These are phyloP conservation scores for Acanthamoeba rhysodes DNA, from an alignment of 208 protist species.

Conservation along the genomic window DNA sequence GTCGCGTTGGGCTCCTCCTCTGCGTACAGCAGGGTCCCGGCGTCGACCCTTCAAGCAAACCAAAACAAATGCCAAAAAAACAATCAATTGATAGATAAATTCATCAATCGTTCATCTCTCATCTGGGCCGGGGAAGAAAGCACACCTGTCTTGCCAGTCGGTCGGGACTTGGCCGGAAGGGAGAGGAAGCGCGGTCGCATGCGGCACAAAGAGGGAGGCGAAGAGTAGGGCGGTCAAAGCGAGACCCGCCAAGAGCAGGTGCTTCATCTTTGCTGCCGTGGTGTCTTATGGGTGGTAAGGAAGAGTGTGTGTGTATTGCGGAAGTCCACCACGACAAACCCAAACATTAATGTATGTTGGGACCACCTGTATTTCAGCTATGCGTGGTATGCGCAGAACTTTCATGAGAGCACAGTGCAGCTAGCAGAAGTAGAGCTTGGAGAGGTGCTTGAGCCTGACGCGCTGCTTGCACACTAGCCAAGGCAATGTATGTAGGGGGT, in stretches of 20 bases:
- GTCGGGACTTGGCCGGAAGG: conserved; percentile 7
- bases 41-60: conserved; percentile 28
- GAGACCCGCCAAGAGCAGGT: not conserved
- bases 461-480: conserved; percentile 45
- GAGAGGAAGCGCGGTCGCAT: not conserved
- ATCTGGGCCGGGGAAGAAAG: not conserved
- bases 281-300: not conserved
- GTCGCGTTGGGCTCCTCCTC: conserved; percentile 23
- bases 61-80: not conserved
- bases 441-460: conserved; percentile 52
- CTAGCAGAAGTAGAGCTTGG: conserved; percentile 45
- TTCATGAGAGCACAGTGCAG: too few species aligned
- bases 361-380: too few species aligned
- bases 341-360: too few species aligned
- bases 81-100: not conserved
- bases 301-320: too few species aligned
- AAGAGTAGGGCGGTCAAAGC: not conserved
- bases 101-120: not conserved
- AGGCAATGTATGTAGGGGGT: too few species aligned
- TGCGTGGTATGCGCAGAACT: too few species aligned
- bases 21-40: conserved; percentile 36
- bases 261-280: not conserved
- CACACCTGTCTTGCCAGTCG: conserved; percentile 30
- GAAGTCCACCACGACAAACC: too few species aligned
- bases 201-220: not conserved